Evolutionary conservation across 2,329 filamentous ascomycete genomes (phyloP), one percentile per base, ranked within the genome.

Genomic region (Cladophialophora exuberans): DNA sequence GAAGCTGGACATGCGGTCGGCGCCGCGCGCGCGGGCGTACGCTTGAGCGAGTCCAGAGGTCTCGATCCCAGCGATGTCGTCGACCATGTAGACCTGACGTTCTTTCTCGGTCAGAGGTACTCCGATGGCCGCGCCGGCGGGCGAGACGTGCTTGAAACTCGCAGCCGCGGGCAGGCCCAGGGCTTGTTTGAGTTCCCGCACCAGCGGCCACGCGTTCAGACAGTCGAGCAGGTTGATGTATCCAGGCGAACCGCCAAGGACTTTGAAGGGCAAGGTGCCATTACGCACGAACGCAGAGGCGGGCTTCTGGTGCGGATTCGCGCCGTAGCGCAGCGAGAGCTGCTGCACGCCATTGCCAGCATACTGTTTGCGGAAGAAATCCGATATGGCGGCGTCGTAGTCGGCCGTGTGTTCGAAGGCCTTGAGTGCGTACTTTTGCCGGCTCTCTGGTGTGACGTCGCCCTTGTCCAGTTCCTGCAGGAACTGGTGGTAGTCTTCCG

Each of bases 141-240:
- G 94, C 7, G 94, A 99, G 60, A 97, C 94, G 72, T 99, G 94
- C 84, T 97, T 99, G 86, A 99, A 99, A 72, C 90, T 96, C 61
- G 94, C 93, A 25, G 94, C 94, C 50, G 94, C 94, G 28, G 94
- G 90, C 72, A 88, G 86, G 65, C 88, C 87, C 18, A 97, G 85
- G 18, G 93, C 90, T 65, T 88, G 79, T 80, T 91, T 95, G 67
- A 99, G 83, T 78, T 99, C 94, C 81, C 96, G 96, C 54, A 99
- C 94, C 57, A 99, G 79, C 5, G 90, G 89, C 94, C 94, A 99
- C 65, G 91, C 90, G 75, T 99, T 99, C 65, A 99, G 83, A 46
- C 90, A 90, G 74, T 99, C 94, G 44, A 99, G 84, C 45, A 99
- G 82, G 79, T 99, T 99, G 79, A 99, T 94, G 75, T 97, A 99